A percentile compares a stretch with the other conserved stretches of the same genome.
These are phyloP conservation scores for Hysterium pulicare DNA, from an alignment of 2,329 filamentous ascomycete genomes.

Conservation along the genomic window DNA sequence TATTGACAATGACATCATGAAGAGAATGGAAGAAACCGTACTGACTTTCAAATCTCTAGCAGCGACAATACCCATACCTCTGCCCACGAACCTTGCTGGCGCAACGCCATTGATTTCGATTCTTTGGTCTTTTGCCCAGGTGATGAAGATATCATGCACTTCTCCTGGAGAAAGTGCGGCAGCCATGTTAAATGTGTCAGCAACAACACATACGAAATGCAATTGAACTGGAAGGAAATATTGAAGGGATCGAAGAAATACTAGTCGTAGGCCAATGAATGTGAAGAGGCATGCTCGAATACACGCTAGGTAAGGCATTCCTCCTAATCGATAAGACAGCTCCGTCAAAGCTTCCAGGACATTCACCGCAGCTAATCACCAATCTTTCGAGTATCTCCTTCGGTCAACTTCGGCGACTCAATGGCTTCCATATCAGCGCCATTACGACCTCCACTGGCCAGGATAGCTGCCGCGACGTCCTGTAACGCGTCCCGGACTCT, in stretches of 20 bases:
- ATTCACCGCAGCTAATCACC: no score
- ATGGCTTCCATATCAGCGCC: conserved; percentile 13
- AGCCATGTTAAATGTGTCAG: conserved; percentile 15
- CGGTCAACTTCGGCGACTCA: background rate
- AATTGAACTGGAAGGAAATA: background rate
- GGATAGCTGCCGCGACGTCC: conserved; percentile 4
- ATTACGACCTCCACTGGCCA: conserved; percentile 9
- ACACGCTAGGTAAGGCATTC: no score
- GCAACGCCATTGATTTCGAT: conserved; percentile 65
- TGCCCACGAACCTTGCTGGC: conserved; percentile 64
- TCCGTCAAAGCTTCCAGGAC: background rate
- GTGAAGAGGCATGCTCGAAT: background rate
- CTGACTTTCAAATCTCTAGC: conserved; percentile 62
- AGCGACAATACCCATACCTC: conserved; percentile 76
- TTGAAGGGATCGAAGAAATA: background rate
- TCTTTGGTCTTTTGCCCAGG: conserved; percentile 65
- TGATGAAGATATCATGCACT: conserved; percentile 55
- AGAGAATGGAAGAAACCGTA: conserved; percentile 7
- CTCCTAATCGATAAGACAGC: conserved; percentile 1
- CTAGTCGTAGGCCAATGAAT: background rate
- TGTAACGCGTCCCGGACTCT: conserved; percentile 6
- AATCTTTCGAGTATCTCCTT: no score
- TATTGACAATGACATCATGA: background rate
- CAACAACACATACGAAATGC: background rate
- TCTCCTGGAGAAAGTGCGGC: conserved; percentile 33